Conservation (phyloP, 768 basidiomycete genomes). For the Mycena kentingensis region DNA sequence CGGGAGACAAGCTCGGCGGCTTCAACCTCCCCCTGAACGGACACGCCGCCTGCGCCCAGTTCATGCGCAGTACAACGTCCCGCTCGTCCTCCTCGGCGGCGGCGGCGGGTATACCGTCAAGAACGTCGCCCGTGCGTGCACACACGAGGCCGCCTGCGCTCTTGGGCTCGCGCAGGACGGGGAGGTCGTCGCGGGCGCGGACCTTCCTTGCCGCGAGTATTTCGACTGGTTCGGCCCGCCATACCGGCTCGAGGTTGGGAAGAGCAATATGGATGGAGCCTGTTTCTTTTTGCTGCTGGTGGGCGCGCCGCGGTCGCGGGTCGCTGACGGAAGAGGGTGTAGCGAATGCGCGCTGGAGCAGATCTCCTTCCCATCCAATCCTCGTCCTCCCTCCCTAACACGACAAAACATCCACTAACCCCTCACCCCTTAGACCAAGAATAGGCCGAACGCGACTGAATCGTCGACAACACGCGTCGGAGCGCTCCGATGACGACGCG, state of each 20-base stretch:
- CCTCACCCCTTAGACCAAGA: slow-evolving; percentile 50
- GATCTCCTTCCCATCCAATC: too few species aligned
- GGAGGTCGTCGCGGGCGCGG: slow-evolving; percentile 72
- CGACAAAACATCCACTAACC: too few species aligned
- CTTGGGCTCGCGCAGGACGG: slow-evolving; percentile 82
- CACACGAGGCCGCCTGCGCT: slow-evolving; percentile 94
- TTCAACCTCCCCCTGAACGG: slow-evolving; percentile 97
- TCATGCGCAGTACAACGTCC: slow-evolving; percentile 75
- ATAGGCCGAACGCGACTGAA: slow-evolving; percentile 39
- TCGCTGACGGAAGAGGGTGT: slow-evolving; percentile 19
- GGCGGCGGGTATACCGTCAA: slow-evolving; percentile 98
- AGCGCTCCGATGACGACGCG: slow-evolving; percentile 17
- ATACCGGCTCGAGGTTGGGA: slow-evolving; percentile 87
- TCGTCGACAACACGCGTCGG: slow-evolving; percentile 43
- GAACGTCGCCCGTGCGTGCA: slow-evolving; percentile 94
- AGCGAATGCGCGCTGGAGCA: slow-evolving; percentile 44
- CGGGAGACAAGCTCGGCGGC: slow-evolving; percentile 93
- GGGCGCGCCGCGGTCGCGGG: background rate
- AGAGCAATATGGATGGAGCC: slow-evolving; percentile 96
- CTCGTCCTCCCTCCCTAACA: too few species aligned
- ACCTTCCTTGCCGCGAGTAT: slow-evolving; percentile 84
- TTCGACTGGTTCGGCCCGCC: slow-evolving; percentile 98
- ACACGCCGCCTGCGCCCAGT: slow-evolving; percentile 89
- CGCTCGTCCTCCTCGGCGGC: slow-evolving; percentile 89
- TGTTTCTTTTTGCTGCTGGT: slow-evolving; percentile 26